A percentile compares a stretch with the other conserved stretches of the same genome.
Conservation (phyloP, 1,284 basidiomycete species). For the Ceratobasidium sp. region DNA sequence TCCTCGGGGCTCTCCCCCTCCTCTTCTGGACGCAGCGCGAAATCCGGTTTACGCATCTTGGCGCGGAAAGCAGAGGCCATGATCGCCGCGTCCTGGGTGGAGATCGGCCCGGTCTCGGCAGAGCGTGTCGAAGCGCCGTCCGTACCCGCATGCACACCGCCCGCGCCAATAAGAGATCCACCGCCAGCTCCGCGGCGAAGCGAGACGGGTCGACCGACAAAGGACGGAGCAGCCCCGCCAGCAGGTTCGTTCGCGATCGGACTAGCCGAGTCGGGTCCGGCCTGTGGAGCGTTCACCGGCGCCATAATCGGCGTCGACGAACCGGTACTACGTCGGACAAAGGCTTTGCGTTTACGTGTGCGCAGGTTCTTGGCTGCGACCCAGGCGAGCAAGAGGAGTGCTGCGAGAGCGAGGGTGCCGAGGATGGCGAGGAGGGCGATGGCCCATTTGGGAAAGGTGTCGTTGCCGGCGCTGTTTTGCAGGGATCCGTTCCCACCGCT, state of each 20-base stretch:
- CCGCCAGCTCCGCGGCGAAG: constrained; percentile 49
- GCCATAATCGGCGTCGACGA: constrained; percentile 85
- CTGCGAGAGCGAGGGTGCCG: constrained; percentile 81
- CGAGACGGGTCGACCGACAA: constrained; percentile 35
- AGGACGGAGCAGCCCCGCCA: constrained; percentile 43
- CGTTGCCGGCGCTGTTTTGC: constrained; percentile 53
- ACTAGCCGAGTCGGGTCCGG: constrained; percentile 34
- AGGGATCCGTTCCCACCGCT: constrained; percentile 26
- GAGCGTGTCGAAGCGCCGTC: constrained; percentile 76
- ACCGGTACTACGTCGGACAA: constrained; percentile 78
- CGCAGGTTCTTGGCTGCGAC: constrained; percentile 77
- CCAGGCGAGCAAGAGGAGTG: constrained; percentile 74
- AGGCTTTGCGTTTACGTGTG: constrained; percentile 53
- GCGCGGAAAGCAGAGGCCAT: constrained; percentile 90
- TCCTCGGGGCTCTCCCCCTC: constrained; percentile 73
- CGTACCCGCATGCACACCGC: constrained; percentile 60
- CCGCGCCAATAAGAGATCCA: constrained; percentile 55
- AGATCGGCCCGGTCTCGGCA: constrained; percentile 76
- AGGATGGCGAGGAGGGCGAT: constrained; percentile 88
- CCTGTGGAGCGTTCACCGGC: constrained; percentile 47
- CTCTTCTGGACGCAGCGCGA: constrained; percentile 73
- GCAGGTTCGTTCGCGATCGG: constrained; percentile 2
- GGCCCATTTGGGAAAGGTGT: constrained; percentile 83
- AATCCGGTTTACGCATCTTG: constrained; percentile 86
- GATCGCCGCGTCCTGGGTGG: constrained; percentile 84